Conservation (phyloP, 805 yeast genomes). For the Lipomyces starkeyi region DNA sequence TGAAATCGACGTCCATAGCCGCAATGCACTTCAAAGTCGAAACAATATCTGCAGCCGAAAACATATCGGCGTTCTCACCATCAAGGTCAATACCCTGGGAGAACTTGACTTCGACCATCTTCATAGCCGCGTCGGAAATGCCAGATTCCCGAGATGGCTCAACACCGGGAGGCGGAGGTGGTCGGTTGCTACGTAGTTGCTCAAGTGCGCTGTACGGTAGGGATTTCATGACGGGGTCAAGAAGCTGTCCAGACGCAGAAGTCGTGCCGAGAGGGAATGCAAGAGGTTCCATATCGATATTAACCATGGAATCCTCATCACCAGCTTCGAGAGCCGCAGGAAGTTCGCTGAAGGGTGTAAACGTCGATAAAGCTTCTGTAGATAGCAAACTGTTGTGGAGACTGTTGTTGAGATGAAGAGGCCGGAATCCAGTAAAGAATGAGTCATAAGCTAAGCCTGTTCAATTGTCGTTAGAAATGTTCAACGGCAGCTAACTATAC, state of each 20-base stretch:
- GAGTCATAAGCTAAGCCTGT: constrained; percentile 32
- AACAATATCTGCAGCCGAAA: constrained; percentile 18
- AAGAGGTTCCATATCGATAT: constrained; percentile 14
- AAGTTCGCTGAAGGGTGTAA: constrained; percentile 6
- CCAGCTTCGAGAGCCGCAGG: constrained; percentile 13
- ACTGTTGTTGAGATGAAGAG: constrained; percentile 16
- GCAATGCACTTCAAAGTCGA: constrained; percentile 26
- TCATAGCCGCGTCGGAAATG: constrained; percentile 24
- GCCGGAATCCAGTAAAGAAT: constrained; percentile 36
- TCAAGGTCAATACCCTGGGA: constrained; percentile 4
- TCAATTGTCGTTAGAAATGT: neutral
- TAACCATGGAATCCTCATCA: constrained; percentile 16
- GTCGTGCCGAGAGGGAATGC: constrained; percentile 28
- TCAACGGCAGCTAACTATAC: neutral
- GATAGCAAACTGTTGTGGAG: neutral
- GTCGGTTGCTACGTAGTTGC: constrained; percentile 27
- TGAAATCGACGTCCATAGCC: constrained; percentile 22
- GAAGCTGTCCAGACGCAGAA: constrained; percentile 24
- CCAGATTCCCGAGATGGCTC: constrained; percentile 14
- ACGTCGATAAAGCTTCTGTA: neutral
- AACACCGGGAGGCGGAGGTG: constrained; percentile 32
- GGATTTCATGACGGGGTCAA: constrained; percentile 27
- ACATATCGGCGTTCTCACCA: constrained; percentile 13
- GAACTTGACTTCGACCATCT: constrained; percentile 25
- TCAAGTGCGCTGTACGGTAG: constrained; percentile 23